These are phyloP conservation scores for Agaricus sinodeliciosus DNA, from an alignment of 768 basidiomycete genomes.

Conservation along the genomic window DNA sequence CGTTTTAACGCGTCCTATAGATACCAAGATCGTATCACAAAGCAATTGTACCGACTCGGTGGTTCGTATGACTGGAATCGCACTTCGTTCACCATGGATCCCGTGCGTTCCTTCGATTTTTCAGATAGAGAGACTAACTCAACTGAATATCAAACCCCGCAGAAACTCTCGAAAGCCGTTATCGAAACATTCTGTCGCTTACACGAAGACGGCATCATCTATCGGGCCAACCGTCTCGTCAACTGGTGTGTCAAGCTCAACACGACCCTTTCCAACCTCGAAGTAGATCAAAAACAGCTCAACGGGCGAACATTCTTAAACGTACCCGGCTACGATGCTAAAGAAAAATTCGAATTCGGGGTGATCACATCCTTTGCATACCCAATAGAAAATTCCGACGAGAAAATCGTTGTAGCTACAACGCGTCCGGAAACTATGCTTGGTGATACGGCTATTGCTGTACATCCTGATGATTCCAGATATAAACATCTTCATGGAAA, in stretches of 20 bases:
- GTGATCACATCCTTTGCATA: conserved; percentile 97
- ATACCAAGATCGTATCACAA: conserved; percentile 90
- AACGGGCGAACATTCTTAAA: conserved; percentile 77
- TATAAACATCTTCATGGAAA: conserved; percentile 97
- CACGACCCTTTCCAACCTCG: conserved; percentile 96
- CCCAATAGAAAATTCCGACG: conserved; percentile 86
- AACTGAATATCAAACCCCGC: neutral
- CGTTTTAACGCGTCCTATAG: conserved; percentile 30
- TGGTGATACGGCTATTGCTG: conserved; percentile 94
- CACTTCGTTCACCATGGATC: conserved; percentile 93
- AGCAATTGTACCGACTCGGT: conserved; percentile 82
- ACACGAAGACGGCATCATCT: conserved; percentile 87
- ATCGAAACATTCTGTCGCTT: conserved; percentile 86
- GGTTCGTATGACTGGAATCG: conserved; percentile 95
- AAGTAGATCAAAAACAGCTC: conserved; percentile 93
- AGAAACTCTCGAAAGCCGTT: conserved; percentile 82
- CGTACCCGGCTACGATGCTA: conserved; percentile 92
- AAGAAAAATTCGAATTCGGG: conserved; percentile 96
- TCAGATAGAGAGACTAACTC: neutral
- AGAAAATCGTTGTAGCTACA: conserved; percentile 89
- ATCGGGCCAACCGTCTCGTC: conserved; percentile 93
- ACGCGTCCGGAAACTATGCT: conserved; percentile 99
- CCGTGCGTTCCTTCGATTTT: conserved; percentile 37
- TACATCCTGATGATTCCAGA: conserved; percentile 87
- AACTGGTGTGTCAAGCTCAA: conserved; percentile 98